A percentile compares a stretch with the other conserved stretches of the same genome.
phyloP scores from a whole-genome alignment of 2,329 filamentous ascomycete species.

The Stachybotrys chlorohalonatus region DNA sequence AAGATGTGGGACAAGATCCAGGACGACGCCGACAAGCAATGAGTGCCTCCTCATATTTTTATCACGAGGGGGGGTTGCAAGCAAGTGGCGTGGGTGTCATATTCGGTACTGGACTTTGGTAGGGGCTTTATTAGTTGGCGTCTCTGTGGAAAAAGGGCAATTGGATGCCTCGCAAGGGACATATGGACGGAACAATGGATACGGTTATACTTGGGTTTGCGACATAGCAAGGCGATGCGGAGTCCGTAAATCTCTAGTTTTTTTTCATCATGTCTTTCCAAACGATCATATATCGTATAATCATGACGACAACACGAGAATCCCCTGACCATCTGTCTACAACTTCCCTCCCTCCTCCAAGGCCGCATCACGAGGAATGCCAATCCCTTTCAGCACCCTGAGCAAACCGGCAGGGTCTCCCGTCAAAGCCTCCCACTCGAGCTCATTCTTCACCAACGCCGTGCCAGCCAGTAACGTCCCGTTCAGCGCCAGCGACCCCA shows the following conservation, averaged over 20 bases:
- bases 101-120: too few species aligned
- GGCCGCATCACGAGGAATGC: slow-evolving; percentile 8
- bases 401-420: slow-evolving; percentile 18
- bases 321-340: not conserved
- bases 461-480: slow-evolving; percentile 57
- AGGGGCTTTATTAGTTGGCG: too few species aligned
- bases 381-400: slow-evolving; percentile 17
- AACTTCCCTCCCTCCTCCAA: not conserved
- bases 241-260: not conserved
- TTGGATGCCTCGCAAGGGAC: not conserved
- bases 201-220: not conserved
- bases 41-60: too few species aligned
- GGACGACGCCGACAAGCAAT: not conserved
- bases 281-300: too few species aligned
- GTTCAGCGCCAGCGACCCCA: slow-evolving; percentile 43
- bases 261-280: too few species aligned
- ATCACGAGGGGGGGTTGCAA: too few species aligned
- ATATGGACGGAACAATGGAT: not conserved
- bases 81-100: too few species aligned
- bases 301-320: too few species aligned
- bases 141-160: too few species aligned
- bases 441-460: slow-evolving; percentile 49
- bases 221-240: not conserved
- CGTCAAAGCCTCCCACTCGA: slow-evolving; percentile 46
- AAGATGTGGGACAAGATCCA: slow-evolving; percentile 45